Conservation (phyloP, 208 protist species). For the Leishmania aethiopica region DNA sequence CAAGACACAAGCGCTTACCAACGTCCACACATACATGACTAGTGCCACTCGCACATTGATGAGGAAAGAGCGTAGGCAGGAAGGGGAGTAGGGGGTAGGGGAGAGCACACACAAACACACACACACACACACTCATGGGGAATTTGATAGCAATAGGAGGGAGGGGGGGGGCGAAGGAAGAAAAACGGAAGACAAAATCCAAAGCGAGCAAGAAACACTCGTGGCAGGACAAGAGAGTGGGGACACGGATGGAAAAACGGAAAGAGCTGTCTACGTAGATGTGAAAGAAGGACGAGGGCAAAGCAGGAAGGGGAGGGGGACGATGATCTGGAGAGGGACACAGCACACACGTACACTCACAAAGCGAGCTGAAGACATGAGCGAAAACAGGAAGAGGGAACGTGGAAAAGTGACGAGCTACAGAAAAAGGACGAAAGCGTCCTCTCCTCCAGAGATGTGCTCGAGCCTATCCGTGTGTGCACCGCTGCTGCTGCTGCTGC, state of each 20-base stretch:
- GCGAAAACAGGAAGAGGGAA: neutral
- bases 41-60: neutral
- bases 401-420: neutral
- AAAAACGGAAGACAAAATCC: neutral
- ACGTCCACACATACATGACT: neutral
- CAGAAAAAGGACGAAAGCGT: neutral
- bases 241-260: neutral
- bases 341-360: neutral
- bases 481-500: neutral
- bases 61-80: neutral
- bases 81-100: neutral
- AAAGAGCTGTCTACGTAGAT: neutral
- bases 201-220: neutral
- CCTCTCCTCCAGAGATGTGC: neutral
- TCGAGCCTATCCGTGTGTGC: neutral
- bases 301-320: neutral
- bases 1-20: neutral
- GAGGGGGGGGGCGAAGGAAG: neutral
- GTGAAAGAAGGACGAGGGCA: neutral
- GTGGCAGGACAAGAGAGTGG: neutral
- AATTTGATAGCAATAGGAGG: neutral
- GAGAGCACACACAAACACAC: neutral
- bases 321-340: neutral
- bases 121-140: neutral
- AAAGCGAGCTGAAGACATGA: neutral